Evolutionary conservation across 805 yeast genomes (phyloP).

Genomic region (Ogataea dorogensis): DNA sequence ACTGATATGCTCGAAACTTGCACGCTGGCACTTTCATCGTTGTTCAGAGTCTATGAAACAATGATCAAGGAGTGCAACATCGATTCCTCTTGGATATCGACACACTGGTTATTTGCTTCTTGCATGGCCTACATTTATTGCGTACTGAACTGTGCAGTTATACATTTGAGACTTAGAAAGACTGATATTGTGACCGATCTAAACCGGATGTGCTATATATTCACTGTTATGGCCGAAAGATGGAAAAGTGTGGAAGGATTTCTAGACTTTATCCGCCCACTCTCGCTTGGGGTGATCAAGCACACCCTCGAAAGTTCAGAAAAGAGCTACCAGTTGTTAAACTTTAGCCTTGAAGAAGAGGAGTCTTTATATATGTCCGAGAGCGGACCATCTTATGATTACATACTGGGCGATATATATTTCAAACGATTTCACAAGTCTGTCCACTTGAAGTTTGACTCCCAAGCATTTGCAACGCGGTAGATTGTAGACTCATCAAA

Average conservation of each 20-base stretch:
- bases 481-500: conserved; percentile 33
- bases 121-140: conserved; percentile 5
- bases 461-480: conserved; percentile 37
- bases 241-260: conserved; percentile 4
- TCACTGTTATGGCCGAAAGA: conserved; percentile 3
- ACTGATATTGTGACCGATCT: conserved; percentile 1
- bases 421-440: conserved; percentile 3
- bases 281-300: neutral
- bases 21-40: neutral
- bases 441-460: conserved; percentile 29
- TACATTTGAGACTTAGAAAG: neutral
- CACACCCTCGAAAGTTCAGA: neutral
- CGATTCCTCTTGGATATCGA: conserved; percentile 4
- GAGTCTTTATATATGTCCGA: neutral
- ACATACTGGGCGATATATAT: neutral
- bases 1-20: conserved; percentile 1
- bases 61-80: conserved; percentile 1
- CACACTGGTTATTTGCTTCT: conserved; percentile 3
- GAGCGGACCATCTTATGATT: neutral
- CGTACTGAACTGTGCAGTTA: neutral
- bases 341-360: neutral
- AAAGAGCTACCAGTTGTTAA: neutral
- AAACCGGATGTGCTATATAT: conserved; percentile 2
- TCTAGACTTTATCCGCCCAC: conserved; percentile 1
- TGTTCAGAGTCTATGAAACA: conserved; percentile 2